A percentile compares a stretch with the other conserved stretches of the same genome.
Evolutionary conservation across 2,329 filamentous ascomycete species (phyloP).

Genomic region (Stenocarpella maydis): DNA sequence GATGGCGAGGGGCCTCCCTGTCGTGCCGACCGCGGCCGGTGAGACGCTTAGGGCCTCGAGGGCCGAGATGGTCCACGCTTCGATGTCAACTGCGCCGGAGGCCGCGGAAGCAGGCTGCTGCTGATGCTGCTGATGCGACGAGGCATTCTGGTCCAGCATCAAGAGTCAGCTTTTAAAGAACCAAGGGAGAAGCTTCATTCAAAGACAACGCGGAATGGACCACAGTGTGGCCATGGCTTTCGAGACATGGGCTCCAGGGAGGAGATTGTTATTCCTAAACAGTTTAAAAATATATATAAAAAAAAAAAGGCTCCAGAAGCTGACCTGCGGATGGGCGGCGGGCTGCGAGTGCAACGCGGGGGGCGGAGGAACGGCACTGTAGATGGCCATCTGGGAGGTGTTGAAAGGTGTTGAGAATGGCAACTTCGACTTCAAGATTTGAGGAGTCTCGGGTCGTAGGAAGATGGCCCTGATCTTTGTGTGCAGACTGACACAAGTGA

Average conservation of each 20-base stretch:
- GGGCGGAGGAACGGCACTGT: constrained; percentile 46
- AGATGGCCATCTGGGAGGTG: constrained; percentile 44
- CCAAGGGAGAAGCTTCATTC: too few relatives aligned
- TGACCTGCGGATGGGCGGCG: constrained; percentile 35
- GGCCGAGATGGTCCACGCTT: constrained; percentile 71
- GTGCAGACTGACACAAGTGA: too few relatives aligned
- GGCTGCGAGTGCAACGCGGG: constrained; percentile 32
- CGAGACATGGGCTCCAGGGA: too few relatives aligned
- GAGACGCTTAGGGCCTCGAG: constrained; percentile 63
- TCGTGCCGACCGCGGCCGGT: constrained; percentile 61
- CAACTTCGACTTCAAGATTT: background rate
- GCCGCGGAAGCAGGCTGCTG: constrained; percentile 36
- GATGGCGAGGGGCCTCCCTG: constrained; percentile 73
- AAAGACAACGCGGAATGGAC: too few relatives aligned
- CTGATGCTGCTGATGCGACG: constrained; percentile 36
- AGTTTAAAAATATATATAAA: too few relatives aligned
- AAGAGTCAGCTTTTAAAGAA: too few relatives aligned
- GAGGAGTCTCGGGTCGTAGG: background rate
- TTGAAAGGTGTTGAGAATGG: too few relatives aligned
- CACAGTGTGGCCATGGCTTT: too few relatives aligned
- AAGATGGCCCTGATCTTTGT: background rate
- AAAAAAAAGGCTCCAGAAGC: too few relatives aligned
- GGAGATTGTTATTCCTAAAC: too few relatives aligned
- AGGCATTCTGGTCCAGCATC: constrained; percentile 35
- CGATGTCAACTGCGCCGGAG: constrained; percentile 63